Conservation (phyloP, 345 rosid genomes). For the Gossypium thurberi region DNA sequence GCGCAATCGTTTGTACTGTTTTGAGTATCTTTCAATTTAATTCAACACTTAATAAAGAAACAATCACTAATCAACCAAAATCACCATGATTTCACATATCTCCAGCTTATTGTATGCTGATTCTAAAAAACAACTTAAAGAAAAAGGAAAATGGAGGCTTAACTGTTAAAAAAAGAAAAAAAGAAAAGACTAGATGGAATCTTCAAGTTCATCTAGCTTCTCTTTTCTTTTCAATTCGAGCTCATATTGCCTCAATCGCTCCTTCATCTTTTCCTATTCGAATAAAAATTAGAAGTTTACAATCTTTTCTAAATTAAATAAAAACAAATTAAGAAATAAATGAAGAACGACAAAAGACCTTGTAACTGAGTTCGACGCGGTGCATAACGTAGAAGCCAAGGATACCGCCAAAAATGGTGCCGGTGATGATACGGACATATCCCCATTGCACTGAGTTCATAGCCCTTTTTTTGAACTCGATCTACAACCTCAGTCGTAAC, state of each 20-base stretch:
- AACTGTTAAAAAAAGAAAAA: neutral
- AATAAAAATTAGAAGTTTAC: neutral
- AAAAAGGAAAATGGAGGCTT: neutral
- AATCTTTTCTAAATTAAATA: neutral
- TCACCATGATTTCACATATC: neutral
- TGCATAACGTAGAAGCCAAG: slow-evolving; percentile 91
- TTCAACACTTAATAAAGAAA: neutral
- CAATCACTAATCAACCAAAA: neutral
- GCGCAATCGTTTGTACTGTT: neutral
- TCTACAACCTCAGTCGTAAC: neutral
- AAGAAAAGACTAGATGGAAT: slow-evolving; percentile 24
- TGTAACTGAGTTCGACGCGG: slow-evolving; percentile 64
- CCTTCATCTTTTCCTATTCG: slow-evolving; percentile 69
- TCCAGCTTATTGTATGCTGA: neutral
- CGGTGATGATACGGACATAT: slow-evolving; percentile 62
- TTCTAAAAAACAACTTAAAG: neutral
- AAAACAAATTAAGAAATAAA: neutral
- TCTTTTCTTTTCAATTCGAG: slow-evolving; percentile 45
- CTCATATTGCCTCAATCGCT: slow-evolving; percentile 62
- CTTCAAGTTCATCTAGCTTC: slow-evolving; percentile 43
- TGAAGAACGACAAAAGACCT: slow-evolving; percentile 26
- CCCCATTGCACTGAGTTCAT: slow-evolving; percentile 57
- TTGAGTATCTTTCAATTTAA: neutral
- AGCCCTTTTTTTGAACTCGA: slow-evolving; percentile 27
- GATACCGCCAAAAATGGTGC: slow-evolving; percentile 69